Conservation (phyloP, 768 basidiomycete genomes). For the Auriscalpium orientale region DNA sequence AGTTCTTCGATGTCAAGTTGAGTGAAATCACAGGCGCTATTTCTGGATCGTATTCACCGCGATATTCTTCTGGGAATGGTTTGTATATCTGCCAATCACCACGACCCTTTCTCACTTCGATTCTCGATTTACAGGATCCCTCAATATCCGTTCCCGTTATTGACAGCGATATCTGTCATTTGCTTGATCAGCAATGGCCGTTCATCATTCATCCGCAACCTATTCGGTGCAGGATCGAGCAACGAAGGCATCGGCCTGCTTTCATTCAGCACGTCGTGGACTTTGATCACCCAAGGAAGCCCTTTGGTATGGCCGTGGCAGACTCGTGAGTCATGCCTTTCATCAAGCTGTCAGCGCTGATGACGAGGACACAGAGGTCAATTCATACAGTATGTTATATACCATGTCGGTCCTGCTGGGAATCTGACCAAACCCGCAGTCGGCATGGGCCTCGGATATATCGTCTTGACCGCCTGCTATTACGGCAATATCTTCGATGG, state of each 20-base stretch:
- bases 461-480: conserved; percentile 33
- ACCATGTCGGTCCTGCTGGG: not conserved
- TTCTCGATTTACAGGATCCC: conserved; percentile 20
- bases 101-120: not conserved
- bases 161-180: conserved; percentile 42
- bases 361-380: conserved; percentile 25
- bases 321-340: conserved; percentile 32
- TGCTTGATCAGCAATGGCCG: conserved; percentile 42
- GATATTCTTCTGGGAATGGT: conserved; percentile 42
- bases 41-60: conserved; percentile 49
- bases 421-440: conserved; percentile 21
- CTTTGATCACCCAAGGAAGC: conserved; percentile 45
- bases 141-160: conserved; percentile 32
- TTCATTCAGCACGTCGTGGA: conserved; percentile 43
- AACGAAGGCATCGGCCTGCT: conserved; percentile 45
- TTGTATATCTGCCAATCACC: conserved; percentile 14
- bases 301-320: conserved; percentile 50
- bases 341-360: not conserved
- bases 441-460: conserved; percentile 41
- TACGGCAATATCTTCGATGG: conserved; percentile 40
- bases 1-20: not conserved
- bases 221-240: conserved; percentile 38
- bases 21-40: conserved; percentile 24
- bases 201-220: conserved; percentile 31
- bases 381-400: conserved; percentile 30